Conservation (phyloP, 1,284 basidiomycete species). For the Ganoderma sp. region DNA sequence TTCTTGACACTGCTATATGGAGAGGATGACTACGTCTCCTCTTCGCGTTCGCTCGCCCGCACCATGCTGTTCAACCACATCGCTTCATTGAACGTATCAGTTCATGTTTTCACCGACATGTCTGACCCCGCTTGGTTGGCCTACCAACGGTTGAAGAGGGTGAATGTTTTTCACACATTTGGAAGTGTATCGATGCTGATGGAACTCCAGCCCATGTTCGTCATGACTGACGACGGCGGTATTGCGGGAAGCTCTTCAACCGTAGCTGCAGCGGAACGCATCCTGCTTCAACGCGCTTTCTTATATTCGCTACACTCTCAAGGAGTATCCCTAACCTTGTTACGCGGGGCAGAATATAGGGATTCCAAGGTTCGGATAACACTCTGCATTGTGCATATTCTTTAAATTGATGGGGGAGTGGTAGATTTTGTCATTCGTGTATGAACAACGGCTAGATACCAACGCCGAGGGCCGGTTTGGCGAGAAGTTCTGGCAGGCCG, state of each 20-base stretch:
- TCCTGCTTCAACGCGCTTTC: constrained; percentile 56
- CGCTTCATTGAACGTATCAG: constrained; percentile 44
- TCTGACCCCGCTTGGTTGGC: constrained; percentile 55
- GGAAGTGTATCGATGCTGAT: constrained; percentile 13
- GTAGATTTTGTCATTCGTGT: constrained; percentile 55
- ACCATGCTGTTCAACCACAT: constrained; percentile 58
- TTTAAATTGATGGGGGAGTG: background rate
- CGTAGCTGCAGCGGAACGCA: constrained; percentile 37
- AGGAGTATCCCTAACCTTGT: constrained; percentile 56
- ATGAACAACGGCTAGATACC: constrained; percentile 44
- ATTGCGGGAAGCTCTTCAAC: constrained; percentile 29
- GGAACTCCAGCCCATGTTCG: constrained; percentile 65
- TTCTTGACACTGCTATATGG: constrained; percentile 51
- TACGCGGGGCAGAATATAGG: constrained; percentile 60
- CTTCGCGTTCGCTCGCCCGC: constrained; percentile 59
- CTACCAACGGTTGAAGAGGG: constrained; percentile 52
- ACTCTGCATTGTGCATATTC: background rate
- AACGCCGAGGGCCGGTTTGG: constrained; percentile 28
- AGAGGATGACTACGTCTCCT: constrained; percentile 41
- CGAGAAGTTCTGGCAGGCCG: constrained; percentile 32
- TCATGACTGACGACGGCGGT: constrained; percentile 62
- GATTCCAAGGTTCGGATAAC: constrained; percentile 61
- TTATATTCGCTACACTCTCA: constrained; percentile 53
- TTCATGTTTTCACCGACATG: constrained; percentile 52
- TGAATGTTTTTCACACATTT: constrained; percentile 28